phyloP scores from a whole-genome alignment of 2,329 filamentous ascomycete genomes.

The Huntiella moniliformis region DNA sequence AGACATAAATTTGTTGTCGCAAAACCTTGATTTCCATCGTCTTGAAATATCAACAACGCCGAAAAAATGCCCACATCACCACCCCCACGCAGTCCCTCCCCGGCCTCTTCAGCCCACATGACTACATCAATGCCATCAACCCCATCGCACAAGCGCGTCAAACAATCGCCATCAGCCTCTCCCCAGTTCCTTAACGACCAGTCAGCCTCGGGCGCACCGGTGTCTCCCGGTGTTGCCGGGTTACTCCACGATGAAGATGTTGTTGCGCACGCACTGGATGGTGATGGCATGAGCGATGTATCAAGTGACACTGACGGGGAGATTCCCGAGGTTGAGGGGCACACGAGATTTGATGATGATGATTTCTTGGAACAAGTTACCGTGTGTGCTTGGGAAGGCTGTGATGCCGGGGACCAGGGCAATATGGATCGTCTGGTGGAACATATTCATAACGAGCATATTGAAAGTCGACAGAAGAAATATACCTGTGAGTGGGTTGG shows the following conservation, averaged over 20 bases:
- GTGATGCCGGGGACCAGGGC: conserved; percentile 47
- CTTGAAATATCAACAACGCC: no score
- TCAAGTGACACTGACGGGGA: conserved; percentile 84
- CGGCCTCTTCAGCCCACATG: no score
- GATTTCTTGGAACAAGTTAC: conserved; percentile 63
- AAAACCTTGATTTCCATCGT: no score
- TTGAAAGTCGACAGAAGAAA: conserved; percentile 82
- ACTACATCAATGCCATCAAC: no score
- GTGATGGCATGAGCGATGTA: conserved; percentile 46
- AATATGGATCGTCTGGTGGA: conserved; percentile 71
- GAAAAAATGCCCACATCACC: no score
- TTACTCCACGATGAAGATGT: conserved; percentile 16
- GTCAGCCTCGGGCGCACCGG: conserved; percentile 4
- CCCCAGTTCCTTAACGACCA: no score
- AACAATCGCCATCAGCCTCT: no score
- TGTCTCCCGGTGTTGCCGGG: conserved; percentile 10
- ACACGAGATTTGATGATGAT: conserved; percentile 52
- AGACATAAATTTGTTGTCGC: no score
- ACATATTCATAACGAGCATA: conserved; percentile 83
- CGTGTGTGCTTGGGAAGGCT: conserved; percentile 60
- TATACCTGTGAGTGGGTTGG: conserved; percentile 97
- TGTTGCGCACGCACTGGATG: not conserved
- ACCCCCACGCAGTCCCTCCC: no score
- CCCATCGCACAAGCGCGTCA: no score
- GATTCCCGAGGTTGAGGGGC: conserved; percentile 50